Percentiles rank a stretch among this genome's conserved stretches.
These are phyloP conservation scores for Cercospora sesami DNA, from an alignment of 2,329 filamentous ascomycete species.

Conservation along the genomic window DNA sequence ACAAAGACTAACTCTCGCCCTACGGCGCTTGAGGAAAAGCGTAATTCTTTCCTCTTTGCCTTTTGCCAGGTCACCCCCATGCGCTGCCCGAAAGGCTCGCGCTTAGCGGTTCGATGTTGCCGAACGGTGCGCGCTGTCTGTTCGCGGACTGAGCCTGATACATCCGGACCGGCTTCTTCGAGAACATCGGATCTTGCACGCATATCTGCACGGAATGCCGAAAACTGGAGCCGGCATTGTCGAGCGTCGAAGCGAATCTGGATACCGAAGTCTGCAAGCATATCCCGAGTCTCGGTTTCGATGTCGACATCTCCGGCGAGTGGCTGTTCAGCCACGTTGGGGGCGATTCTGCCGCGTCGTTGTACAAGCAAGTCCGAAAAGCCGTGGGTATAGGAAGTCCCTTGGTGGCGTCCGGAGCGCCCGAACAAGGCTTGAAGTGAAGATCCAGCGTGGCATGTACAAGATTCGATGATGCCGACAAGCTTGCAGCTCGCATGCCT, in stretches of 20 bases:
- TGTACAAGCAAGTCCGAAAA: background rate
- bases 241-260: background rate
- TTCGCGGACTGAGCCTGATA: background rate
- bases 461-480: background rate
- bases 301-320: background rate
- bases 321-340: background rate
- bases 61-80: background rate
- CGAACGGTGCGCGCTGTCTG: background rate
- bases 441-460: background rate
- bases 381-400: background rate
- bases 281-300: background rate
- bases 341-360: background rate
- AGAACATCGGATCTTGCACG: background rate
- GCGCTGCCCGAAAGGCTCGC: background rate
- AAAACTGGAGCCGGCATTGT: constrained; percentile 1
- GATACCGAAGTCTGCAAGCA: background rate
- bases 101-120: constrained; percentile 1
- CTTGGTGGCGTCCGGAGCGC: constrained; percentile 4
- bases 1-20: constrained; percentile 1
- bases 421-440: background rate
- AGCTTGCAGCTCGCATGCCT: constrained; percentile 1
- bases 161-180: background rate
- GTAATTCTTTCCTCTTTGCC: background rate
- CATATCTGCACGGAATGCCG: constrained; percentile 1
- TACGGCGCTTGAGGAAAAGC: background rate